phyloP scores from a whole-genome alignment of 345 rosid genomes.

The Linum trigynum region DNA sequence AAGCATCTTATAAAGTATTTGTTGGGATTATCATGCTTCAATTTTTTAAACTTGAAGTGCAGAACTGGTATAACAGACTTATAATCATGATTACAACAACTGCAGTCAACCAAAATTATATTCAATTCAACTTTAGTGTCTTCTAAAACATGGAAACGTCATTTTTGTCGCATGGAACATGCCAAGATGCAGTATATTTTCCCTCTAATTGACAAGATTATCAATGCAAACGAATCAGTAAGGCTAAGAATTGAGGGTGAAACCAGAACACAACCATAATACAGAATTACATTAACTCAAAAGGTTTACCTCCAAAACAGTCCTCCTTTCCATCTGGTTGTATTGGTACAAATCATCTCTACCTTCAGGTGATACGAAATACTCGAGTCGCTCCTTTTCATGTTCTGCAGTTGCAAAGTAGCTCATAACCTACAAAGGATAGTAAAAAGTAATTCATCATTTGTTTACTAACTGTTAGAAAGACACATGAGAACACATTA shows the following conservation, averaged over 20 bases:
- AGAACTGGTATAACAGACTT: too few relatives aligned
- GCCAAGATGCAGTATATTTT: too few relatives aligned
- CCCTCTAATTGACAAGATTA: too few relatives aligned
- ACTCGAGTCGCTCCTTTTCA: slow-evolving; percentile 79
- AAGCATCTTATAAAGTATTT: too few relatives aligned
- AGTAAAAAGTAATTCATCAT: neutral
- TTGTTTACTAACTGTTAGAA: neutral
- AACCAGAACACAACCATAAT: neutral
- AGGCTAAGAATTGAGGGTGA: neutral
- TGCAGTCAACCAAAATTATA: too few relatives aligned
- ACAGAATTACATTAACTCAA: neutral
- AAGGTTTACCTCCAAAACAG: slow-evolving; percentile 69
- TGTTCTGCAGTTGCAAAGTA: slow-evolving; percentile 68
- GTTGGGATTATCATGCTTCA: too few relatives aligned
- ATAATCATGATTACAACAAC: too few relatives aligned
- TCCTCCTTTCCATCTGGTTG: slow-evolving; percentile 85
- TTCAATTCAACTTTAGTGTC: neutral
- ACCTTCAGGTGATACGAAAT: slow-evolving; percentile 88
- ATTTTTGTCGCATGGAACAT: too few relatives aligned
- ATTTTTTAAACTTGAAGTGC: too few relatives aligned
- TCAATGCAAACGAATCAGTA: too few relatives aligned
- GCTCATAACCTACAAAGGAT: slow-evolving; percentile 62
- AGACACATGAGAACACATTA: neutral
- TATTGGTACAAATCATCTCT: slow-evolving; percentile 87
- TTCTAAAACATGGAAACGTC: too few relatives aligned